Percentiles rank a stretch among this genome's conserved stretches.
Evolutionary conservation across 169 alveolate genomes (phyloP).

Genomic region (Pseudocohnilembus persalinus): DNA sequence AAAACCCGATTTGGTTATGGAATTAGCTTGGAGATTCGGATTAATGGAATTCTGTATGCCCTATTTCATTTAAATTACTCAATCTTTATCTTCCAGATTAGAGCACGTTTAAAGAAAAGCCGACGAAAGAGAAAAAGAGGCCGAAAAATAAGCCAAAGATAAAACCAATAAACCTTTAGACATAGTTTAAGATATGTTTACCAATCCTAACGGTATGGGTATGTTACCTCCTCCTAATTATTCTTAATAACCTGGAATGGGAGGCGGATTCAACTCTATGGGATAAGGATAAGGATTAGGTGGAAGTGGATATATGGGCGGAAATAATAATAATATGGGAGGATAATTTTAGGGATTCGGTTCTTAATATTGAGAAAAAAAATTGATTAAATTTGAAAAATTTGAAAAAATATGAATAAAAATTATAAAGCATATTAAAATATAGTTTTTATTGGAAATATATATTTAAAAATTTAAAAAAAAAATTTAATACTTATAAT

Average conservation of each 20-base stretch:
- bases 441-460: too few species aligned
- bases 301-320: background rate
- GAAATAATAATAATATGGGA: too few species aligned
- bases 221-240: background rate
- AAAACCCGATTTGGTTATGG: constrained; percentile 97
- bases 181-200: background rate
- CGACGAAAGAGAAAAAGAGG: constrained; percentile 82
- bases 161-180: background rate
- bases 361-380: too few species aligned
- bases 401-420: too few species aligned
- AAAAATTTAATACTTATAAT: too few species aligned
- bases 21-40: constrained; percentile 97
- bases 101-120: constrained; percentile 77
- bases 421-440: too few species aligned
- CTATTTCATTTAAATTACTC: constrained; percentile 92
- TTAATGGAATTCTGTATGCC: constrained; percentile 96
- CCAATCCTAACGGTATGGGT: background rate
- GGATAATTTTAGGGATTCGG: too few species aligned
- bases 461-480: too few species aligned
- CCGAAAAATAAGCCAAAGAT: constrained; percentile 14
- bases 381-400: too few species aligned
- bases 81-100: constrained; percentile 75
- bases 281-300: background rate
- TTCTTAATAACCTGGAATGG: background rate
- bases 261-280: background rate